phyloP scores from a whole-genome alignment of 2,329 filamentous ascomycete species.

The Simplicillium aogashimaense region DNA sequence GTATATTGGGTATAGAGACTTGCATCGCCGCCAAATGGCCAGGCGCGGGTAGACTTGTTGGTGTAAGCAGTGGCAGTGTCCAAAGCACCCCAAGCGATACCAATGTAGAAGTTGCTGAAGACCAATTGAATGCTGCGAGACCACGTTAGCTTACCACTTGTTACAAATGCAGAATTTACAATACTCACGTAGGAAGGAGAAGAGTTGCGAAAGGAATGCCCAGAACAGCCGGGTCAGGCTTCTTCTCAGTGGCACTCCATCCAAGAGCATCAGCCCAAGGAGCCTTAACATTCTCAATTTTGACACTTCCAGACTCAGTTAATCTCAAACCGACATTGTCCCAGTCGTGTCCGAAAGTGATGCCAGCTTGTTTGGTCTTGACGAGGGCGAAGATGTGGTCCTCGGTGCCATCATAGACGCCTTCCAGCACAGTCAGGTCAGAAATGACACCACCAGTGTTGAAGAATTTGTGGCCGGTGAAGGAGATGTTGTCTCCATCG shows the following conservation, averaged over 20 bases:
- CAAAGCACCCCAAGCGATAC: conserved; percentile 50
- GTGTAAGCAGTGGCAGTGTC: conserved; percentile 48
- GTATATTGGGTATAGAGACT: conserved; percentile 5
- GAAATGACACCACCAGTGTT: conserved; percentile 59
- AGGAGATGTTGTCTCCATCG: conserved; percentile 44
- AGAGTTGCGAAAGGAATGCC: conserved; percentile 44
- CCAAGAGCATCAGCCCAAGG: conserved; percentile 54
- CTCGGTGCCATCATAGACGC: conserved; percentile 45
- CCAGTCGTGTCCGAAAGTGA: conserved; percentile 53
- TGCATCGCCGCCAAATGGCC: conserved; percentile 54
- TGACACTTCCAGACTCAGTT: conserved; percentile 54
- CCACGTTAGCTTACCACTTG: not conserved
- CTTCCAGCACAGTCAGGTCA: conserved; percentile 56
- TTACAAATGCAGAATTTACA: not conserved
- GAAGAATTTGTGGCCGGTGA: conserved; percentile 55
- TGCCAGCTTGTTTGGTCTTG: conserved; percentile 45
- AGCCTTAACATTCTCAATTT: conserved; percentile 44
- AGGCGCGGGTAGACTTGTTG: conserved; percentile 43
- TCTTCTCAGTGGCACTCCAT: conserved; percentile 41
- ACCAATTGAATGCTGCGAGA: conserved; percentile 46
- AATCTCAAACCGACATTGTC: conserved; percentile 53
- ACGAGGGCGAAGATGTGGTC: conserved; percentile 56
- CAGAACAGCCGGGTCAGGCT: conserved; percentile 38
- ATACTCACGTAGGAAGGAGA: conserved; percentile 44
- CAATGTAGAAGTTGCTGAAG: conserved; percentile 58